Percentiles rank a stretch among this genome's conserved stretches.
Conservation (phyloP, 352 stramenopile genomes). For the Pythium angustatum region DNA sequence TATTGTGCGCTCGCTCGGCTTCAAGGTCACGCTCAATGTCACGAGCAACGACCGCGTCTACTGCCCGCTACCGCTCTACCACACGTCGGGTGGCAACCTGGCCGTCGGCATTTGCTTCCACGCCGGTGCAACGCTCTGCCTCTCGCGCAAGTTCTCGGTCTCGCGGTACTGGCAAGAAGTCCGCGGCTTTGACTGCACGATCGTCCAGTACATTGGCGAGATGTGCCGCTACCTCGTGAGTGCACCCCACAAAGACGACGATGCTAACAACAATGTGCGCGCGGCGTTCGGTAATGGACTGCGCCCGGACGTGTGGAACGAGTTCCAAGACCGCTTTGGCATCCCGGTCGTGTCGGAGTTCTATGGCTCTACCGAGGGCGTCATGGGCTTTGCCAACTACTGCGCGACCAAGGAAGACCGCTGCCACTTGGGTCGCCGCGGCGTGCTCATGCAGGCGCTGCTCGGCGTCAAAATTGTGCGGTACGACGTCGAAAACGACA, state of each 20-base stretch:
- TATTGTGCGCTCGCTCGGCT: constrained; percentile 55
- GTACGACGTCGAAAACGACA: constrained; percentile 81
- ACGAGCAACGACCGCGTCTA: constrained; percentile 77
- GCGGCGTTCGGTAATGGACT: constrained; percentile 91
- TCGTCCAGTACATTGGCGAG: constrained; percentile 92
- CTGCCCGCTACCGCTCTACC: constrained; percentile 81
- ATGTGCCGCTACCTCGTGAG: constrained; percentile 88
- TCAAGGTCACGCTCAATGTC: constrained; percentile 34
- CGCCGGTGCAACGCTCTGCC: constrained; percentile 67
- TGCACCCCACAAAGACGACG: constrained; percentile 42
- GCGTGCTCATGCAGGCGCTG: constrained; percentile 51
- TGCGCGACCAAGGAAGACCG: constrained; percentile 60
- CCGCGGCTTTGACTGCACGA: constrained; percentile 61
- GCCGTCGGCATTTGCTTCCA: constrained; percentile 82
- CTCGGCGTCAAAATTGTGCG: constrained; percentile 69
- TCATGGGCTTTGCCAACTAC: constrained; percentile 81
- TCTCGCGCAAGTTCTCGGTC: constrained; percentile 79
- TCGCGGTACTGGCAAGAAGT: constrained; percentile 83
- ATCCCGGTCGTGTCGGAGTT: constrained; percentile 91
- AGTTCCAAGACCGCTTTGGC: constrained; percentile 89
- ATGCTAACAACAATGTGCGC: constrained; percentile 68
- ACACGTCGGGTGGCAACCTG: constrained; percentile 81
- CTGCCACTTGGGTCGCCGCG: constrained; percentile 69
- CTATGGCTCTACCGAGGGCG: constrained; percentile 92
- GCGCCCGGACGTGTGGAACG: constrained; percentile 84